These are phyloP conservation scores for Obelidium mucronatum DNA, from an alignment of 192 early-diverging fungal species.

Conservation along the genomic window DNA sequence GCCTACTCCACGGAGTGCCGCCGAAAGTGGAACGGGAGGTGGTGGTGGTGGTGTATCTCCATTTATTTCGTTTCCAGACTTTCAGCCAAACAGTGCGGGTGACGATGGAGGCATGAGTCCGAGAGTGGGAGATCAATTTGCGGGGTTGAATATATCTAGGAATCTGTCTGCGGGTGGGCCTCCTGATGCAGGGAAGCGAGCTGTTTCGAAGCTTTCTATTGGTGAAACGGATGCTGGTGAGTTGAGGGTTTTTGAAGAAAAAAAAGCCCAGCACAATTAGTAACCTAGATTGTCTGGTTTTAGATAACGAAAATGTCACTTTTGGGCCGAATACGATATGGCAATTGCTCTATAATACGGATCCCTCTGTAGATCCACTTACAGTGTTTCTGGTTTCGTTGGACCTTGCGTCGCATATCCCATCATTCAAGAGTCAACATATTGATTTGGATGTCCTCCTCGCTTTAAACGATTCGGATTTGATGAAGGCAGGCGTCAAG, in stretches of 20 bases:
- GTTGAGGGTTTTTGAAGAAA: not conserved
- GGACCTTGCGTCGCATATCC: constrained; percentile 47
- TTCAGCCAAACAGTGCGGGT: not conserved
- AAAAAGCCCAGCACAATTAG: not conserved
- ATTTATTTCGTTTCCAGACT: not conserved
- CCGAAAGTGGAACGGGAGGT: not conserved
- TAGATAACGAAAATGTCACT: constrained; percentile 16
- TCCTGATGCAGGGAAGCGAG: not conserved
- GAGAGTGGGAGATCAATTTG: not conserved
- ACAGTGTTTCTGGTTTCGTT: constrained; percentile 45
- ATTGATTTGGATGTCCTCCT: constrained; percentile 58
- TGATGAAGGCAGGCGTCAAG: constrained; percentile 58
- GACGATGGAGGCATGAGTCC: not conserved
- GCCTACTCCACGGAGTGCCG: constrained; percentile 1
- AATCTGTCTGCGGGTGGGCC: not conserved
- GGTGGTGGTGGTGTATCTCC: too few relatives aligned
- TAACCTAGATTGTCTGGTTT: not conserved
- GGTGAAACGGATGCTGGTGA: constrained; percentile 21
- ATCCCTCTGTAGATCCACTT: constrained; percentile 40
- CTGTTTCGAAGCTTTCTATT: constrained; percentile 18
- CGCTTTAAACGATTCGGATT: constrained; percentile 51
- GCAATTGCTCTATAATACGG: constrained; percentile 30
- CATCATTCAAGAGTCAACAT: constrained; percentile 57
- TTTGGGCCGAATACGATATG: not conserved
- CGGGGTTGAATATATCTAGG: not conserved